Percentiles rank a stretch among this genome's conserved stretches.
phyloP scores from a whole-genome alignment of 2,329 filamentous ascomycete genomes.

The Akanthomyces dipterigenus region DNA sequence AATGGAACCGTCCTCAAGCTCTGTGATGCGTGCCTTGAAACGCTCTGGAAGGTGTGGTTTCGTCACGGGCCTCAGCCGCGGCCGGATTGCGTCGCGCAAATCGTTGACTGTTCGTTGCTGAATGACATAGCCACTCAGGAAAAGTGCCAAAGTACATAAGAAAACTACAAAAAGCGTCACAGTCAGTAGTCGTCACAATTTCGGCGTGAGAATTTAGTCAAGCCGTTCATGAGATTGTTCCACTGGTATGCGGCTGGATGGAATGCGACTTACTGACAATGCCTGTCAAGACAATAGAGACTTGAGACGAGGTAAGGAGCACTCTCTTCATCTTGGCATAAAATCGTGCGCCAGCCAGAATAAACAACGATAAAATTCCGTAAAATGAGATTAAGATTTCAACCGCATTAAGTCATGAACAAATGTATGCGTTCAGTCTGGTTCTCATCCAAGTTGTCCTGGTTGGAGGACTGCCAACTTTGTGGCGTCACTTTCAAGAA shows the following conservation, averaged over 20 bases:
- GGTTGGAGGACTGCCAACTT: neutral
- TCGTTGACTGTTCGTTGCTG: conserved; percentile 80
- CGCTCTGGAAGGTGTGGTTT: conserved; percentile 45
- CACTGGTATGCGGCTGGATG: neutral
- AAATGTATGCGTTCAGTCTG: neutral
- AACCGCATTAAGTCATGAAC: too few relatives aligned
- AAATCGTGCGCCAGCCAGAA: neutral
- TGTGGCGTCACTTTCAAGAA: conserved; percentile 4
- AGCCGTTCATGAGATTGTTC: neutral
- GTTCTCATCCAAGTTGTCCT: neutral
- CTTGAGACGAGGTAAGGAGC: conserved; percentile 63
- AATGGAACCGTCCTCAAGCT: conserved; percentile 40
- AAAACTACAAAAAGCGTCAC: conserved; percentile 45
- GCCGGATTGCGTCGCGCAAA: conserved; percentile 65
- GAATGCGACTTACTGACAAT: conserved; percentile 47
- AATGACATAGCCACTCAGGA: conserved; percentile 79
- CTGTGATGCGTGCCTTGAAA: conserved; percentile 38
- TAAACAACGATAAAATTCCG: neutral
- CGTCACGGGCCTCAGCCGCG: conserved; percentile 38
- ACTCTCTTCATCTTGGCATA: conserved; percentile 32
- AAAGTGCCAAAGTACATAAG: conserved; percentile 73
- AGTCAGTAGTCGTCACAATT: neutral
- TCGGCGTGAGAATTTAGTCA: neutral
- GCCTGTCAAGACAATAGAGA: conserved; percentile 60
- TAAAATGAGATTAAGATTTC: neutral